phyloP scores from a whole-genome alignment of 2,329 filamentous ascomycete species.

The Venturia asperata region DNA sequence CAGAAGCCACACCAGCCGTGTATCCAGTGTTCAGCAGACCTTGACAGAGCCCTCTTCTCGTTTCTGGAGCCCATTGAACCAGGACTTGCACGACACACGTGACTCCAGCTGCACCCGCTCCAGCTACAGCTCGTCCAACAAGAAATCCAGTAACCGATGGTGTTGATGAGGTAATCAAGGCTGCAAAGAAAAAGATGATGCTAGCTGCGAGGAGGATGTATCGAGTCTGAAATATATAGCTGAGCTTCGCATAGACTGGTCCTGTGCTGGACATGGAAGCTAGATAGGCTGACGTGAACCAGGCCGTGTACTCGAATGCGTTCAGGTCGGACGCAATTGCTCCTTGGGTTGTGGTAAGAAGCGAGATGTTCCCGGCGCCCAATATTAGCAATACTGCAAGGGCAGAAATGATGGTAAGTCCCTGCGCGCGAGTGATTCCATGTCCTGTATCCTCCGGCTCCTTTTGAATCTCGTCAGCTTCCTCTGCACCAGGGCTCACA shows the following conservation, averaged over 20 bases:
- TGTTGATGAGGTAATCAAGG: constrained; percentile 57
- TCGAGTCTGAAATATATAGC: constrained; percentile 65
- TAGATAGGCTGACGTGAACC: constrained; percentile 76
- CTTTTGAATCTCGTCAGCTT: constrained; percentile 4
- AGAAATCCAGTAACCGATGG: constrained; percentile 56
- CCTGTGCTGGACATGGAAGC: constrained; percentile 53
- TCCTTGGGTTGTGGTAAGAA: constrained; percentile 75
- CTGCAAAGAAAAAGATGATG: constrained; percentile 53
- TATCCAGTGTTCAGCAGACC: constrained; percentile 67
- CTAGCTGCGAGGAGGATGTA: constrained; percentile 57
- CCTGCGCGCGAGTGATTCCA: constrained; percentile 11
- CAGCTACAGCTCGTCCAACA: constrained; percentile 59
- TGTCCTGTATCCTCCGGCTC: constrained; percentile 1
- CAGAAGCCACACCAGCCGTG: constrained; percentile 63
- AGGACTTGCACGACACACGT: constrained; percentile 69
- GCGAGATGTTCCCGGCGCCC: constrained; percentile 63
- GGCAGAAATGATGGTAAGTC: constrained; percentile 2
- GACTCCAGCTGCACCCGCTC: constrained; percentile 63
- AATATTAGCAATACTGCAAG: constrained; percentile 14
- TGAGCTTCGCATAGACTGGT: constrained; percentile 64
- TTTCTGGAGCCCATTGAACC: constrained; percentile 63
- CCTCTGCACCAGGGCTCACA: not conserved
- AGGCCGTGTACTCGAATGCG: constrained; percentile 65
- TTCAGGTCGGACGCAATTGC: constrained; percentile 67
- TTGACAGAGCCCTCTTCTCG: constrained; percentile 63